These are phyloP conservation scores for Apiotrichum brassicae DNA, from an alignment of 1,284 basidiomycete genomes.

Conservation along the genomic window DNA sequence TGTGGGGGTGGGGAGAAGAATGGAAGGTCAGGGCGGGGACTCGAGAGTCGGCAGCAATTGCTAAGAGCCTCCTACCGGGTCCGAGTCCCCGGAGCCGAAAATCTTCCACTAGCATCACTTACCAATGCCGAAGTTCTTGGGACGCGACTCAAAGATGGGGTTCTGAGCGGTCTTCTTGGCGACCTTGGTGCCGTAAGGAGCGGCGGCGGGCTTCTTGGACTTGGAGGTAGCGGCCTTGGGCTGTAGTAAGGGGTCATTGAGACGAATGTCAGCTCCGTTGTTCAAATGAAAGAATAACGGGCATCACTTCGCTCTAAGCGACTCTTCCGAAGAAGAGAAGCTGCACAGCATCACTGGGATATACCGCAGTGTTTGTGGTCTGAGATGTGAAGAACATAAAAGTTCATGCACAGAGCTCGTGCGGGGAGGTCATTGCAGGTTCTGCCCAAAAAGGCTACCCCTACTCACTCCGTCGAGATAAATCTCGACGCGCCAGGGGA, in stretches of 20 bases:
- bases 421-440: constrained; percentile 2
- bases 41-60: no score
- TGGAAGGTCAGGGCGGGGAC: no score
- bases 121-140: constrained; percentile 96
- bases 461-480: not conserved
- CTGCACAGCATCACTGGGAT: not conserved
- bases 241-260: constrained; percentile 45
- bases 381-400: not conserved
- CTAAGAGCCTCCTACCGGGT: no score
- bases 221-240: constrained; percentile 48
- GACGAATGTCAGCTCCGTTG: constrained; percentile 36
- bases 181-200: constrained; percentile 59
- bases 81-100: not conserved
- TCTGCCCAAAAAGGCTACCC: not conserved
- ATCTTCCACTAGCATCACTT: constrained; percentile 27
- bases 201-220: constrained; percentile 47
- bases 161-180: constrained; percentile 77
- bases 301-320: constrained; percentile 35
- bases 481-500: not conserved
- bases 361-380: not conserved
- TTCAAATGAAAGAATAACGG: constrained; percentile 16
- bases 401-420: constrained; percentile 1
- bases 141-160: constrained; percentile 86
- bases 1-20: no score
- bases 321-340: not conserved